Conservation (phyloP, 306 rosid genomes). For the Canavalia gladiata region DNA sequence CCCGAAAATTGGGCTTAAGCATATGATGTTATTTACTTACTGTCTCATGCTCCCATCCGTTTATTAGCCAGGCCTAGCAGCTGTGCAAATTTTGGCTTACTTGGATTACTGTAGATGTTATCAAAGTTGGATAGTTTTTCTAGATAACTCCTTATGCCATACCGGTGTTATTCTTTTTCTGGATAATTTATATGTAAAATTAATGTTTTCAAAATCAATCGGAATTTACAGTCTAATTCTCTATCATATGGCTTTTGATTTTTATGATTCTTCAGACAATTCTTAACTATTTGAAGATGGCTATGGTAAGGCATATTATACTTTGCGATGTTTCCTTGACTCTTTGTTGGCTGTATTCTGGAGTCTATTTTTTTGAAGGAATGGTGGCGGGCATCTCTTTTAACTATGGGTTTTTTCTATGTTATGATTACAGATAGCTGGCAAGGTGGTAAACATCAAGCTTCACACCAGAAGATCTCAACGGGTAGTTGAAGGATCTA, state of each 20-base stretch:
- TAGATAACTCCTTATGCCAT: background rate
- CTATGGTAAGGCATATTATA: background rate
- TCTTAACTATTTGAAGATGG: conserved; percentile 19
- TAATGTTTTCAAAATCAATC: conserved; percentile 1
- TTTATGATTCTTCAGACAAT: conserved; percentile 2
- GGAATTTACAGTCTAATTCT: conserved; percentile 6
- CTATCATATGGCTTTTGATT: conserved; percentile 1
- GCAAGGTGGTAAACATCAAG: conserved; percentile 86
- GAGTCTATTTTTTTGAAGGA: conserved; percentile 7
- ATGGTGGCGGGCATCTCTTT: conserved; percentile 9
- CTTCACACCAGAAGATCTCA: conserved; percentile 87
- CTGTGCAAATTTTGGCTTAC: conserved; percentile 6
- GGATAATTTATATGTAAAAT: conserved; percentile 7
- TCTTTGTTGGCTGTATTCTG: background rate
- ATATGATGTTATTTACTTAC: background rate
- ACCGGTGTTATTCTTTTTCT: conserved; percentile 8
- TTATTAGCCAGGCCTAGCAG: conserved; percentile 1
- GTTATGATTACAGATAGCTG: conserved; percentile 74
- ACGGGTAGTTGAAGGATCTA: conserved; percentile 87
- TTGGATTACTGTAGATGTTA: background rate
- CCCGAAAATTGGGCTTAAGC: background rate
- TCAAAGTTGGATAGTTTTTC: conserved; percentile 23
- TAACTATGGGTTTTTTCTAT: background rate
- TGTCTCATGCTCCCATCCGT: background rate
- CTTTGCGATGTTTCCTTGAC: conserved; percentile 33